Base-by-base conservation (phyloP, 2,329 filamentous ascomycete species). In the Pseudophaeomoniella oleicola region DNA sequence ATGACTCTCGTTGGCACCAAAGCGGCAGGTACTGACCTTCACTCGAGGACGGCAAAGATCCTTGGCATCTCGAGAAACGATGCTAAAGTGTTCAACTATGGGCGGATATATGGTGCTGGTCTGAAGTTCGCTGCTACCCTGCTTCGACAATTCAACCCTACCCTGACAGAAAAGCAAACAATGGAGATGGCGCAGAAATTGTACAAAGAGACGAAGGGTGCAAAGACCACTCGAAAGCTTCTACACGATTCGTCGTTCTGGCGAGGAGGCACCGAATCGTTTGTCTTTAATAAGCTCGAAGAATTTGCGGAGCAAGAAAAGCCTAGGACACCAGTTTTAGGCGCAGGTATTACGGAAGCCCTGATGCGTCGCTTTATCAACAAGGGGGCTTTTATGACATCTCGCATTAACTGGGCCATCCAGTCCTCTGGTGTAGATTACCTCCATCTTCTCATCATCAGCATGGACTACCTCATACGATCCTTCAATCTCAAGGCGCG, bases 1-100 rank as follows among this genome's bases (percentile, higher is more conserved):
- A 98, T 98, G 92, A 98, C 90, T 0, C 67, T 98, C 1, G 92
- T 98, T 61, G 88, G 90, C 11, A 90, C 85, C 35, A 96, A 98
- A 59, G 78, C 85, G 4, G 85, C 83, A 2, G 88, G 88, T 3
- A 98, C 88, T 0, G 88, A 98, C 56, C 62, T 96, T 38, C 88
- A 98, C 58, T 94, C 87, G 4, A 82, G 88, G 19, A 98, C 90
- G 17, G 92, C 90, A 1, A 70, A 72, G 4, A 98, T 98, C 39
- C 60, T 98, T 2, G 88, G 87, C 4, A 98, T 98, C 42, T 92
- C 85, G 2, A 74, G 90, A 42, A 94, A 94, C 50, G 78, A 94
- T 50, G 90, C 90, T 40, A 98, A 98, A 54, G 76, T 98, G 1
- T 98, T 98, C 67, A 98, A 98, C 56, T 98, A 98, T 49, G 92